These are phyloP conservation scores for Kodamaea sp. DNA, from an alignment of 1,139 yeast species.

Conservation along the genomic window DNA sequence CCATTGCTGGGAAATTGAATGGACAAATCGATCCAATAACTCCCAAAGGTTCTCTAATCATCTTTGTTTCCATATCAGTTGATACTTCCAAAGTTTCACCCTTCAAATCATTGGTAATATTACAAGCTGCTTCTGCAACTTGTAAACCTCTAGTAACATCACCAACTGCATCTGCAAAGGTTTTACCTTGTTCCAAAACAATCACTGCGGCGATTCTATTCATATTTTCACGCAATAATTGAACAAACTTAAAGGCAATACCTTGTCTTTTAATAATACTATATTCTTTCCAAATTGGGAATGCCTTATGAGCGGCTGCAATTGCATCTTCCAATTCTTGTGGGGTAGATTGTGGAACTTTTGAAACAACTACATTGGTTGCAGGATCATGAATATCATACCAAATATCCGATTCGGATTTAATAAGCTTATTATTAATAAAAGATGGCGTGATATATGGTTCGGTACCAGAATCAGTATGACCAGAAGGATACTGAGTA, in stretches of 20 bases:
- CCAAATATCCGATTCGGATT: constrained; percentile 58
- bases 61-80: constrained; percentile 74
- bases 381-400: constrained; percentile 77
- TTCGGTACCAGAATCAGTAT: constrained; percentile 35
- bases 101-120: constrained; percentile 60
- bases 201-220: constrained; percentile 69
- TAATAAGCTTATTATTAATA: constrained; percentile 54
- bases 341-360: constrained; percentile 71
- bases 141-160: constrained; percentile 79
- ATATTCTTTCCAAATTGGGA: constrained; percentile 55
- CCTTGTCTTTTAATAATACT: constrained; percentile 71
- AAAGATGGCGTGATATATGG: constrained; percentile 56
- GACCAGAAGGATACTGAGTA: constrained; percentile 44
- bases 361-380: constrained; percentile 61
- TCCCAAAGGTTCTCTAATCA: constrained; percentile 63
- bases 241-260: constrained; percentile 68
- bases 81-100: constrained; percentile 69
- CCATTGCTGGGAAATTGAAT: constrained; percentile 85
- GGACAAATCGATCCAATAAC: constrained; percentile 71
- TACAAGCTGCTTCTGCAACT: constrained; percentile 71
- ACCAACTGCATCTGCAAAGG: constrained; percentile 73
- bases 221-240: constrained; percentile 63
- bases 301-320: constrained; percentile 60
- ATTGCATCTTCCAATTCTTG: constrained; percentile 67
- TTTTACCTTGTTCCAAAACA: constrained; percentile 79